Evolutionary conservation across 1,284 basidiomycete genomes (phyloP).

Genomic region (Coniferiporia weirii): DNA sequence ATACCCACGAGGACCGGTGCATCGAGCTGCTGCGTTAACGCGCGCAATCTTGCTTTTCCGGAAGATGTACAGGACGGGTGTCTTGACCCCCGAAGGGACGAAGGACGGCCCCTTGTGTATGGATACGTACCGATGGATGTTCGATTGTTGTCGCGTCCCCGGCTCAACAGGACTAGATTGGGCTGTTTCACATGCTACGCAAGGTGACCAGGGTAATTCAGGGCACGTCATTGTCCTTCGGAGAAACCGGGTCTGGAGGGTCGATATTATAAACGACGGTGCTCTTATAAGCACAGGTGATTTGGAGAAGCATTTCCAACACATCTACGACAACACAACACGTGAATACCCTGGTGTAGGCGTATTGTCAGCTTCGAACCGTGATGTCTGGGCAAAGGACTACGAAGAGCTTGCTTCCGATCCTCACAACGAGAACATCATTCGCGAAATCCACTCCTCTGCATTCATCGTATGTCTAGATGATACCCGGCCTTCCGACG

Average conservation of each 20-base stretch:
- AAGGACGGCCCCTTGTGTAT: constrained; percentile 79
- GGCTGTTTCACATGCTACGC: constrained; percentile 63
- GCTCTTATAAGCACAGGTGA: constrained; percentile 65
- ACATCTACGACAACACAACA: constrained; percentile 64
- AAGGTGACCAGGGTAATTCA: constrained; percentile 57
- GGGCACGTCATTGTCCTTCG: constrained; percentile 77
- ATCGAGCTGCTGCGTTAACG: constrained; percentile 70
- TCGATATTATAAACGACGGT: constrained; percentile 54
- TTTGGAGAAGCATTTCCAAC: constrained; percentile 68
- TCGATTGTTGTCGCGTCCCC: constrained; percentile 84
- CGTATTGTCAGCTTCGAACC: constrained; percentile 69
- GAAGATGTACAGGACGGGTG: constrained; percentile 58
- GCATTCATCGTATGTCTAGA: constrained; percentile 83
- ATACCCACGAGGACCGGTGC: constrained; percentile 50
- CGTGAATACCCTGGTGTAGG: constrained; percentile 71
- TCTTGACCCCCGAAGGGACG: constrained; percentile 64
- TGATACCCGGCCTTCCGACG: constrained; percentile 45
- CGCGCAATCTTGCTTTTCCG: constrained; percentile 72
- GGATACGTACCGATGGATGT: constrained; percentile 93
- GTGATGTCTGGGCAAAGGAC: constrained; percentile 84
- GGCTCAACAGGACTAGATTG: constrained; percentile 69
- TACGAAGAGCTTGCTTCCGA: constrained; percentile 54
- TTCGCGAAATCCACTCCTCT: constrained; percentile 74
- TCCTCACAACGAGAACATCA: constrained; percentile 54
- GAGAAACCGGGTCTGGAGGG: constrained; percentile 73